phyloP scores from a whole-genome alignment of 2,329 filamentous ascomycete species.

The Zasmidium citrigriseum region DNA sequence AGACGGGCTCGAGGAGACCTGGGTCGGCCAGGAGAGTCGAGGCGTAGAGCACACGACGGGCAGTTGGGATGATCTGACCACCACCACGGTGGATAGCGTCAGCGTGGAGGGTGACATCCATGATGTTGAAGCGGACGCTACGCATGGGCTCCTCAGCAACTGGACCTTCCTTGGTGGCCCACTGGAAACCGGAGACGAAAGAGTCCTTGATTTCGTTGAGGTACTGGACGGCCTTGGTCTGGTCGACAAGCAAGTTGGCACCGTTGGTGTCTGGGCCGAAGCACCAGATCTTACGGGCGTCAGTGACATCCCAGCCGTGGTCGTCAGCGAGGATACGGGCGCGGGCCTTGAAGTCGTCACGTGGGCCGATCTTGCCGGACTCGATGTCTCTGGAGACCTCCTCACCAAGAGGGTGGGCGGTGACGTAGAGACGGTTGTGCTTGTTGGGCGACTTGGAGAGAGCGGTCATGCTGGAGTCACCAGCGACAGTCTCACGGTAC shows the following conservation, averaged over 20 bases:
- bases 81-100: conserved; percentile 99
- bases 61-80: conserved; percentile 97
- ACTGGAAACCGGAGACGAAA: conserved; percentile 99
- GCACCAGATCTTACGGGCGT: conserved; percentile 99
- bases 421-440: conserved; percentile 99
- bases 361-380: conserved; percentile 83
- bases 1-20: conserved; percentile 92
- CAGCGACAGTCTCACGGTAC: conserved; percentile 94
- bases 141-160: conserved; percentile 98
- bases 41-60: conserved; percentile 96
- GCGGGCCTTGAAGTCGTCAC: conserved; percentile 99
- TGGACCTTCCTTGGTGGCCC: conserved; percentile 96
- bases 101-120: conserved; percentile 98
- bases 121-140: conserved; percentile 95
- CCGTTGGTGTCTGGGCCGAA: conserved; percentile 98
- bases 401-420: conserved; percentile 86
- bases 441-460: conserved; percentile 99
- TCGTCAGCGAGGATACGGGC: conserved; percentile 95
- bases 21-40: conserved; percentile 87
- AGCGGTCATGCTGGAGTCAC: conserved; percentile 87
- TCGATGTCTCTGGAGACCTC: conserved; percentile 91
- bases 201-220: conserved; percentile 99
- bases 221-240: conserved; percentile 99
- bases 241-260: conserved; percentile 97
- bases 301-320: conserved; percentile 98